phyloP scores from a whole-genome alignment of 306 rosid species.

The Sicyos edulis region DNA sequence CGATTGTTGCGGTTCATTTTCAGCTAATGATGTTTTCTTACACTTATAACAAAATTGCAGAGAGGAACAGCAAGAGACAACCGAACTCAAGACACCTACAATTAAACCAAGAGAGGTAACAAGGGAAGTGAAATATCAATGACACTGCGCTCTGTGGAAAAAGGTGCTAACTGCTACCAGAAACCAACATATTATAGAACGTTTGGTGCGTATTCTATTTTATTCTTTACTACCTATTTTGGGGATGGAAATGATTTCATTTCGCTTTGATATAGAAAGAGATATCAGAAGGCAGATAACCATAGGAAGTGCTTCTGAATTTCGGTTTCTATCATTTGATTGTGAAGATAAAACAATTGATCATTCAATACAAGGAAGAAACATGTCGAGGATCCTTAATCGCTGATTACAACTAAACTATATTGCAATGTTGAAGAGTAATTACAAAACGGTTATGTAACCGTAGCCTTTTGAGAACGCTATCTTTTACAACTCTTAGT shows the following conservation, averaged over 20 bases:
- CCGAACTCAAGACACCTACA: not conserved
- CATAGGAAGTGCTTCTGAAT: not conserved
- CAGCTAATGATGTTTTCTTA: not conserved
- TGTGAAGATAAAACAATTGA: not conserved
- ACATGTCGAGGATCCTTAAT: not conserved
- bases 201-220: not conserved
- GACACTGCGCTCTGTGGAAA: not conserved
- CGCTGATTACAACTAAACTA: not conserved
- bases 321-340: not conserved
- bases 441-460: not conserved
- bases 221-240: not conserved
- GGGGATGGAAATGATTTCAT: not conserved
- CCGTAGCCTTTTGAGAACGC: not conserved
- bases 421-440: not conserved
- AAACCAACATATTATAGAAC: not conserved
- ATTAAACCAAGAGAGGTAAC: not conserved
- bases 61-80: not conserved
- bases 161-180: constrained; percentile 9
- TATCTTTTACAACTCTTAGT: too few relatives aligned
- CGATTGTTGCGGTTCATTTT: not conserved
- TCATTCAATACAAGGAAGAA: constrained; percentile 3
- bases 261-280: not conserved
- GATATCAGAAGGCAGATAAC: not conserved
- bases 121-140: constrained; percentile 2
- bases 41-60: not conserved